Conservation (phyloP, 768 basidiomycete species). For the Termitomyces sp. region DNA sequence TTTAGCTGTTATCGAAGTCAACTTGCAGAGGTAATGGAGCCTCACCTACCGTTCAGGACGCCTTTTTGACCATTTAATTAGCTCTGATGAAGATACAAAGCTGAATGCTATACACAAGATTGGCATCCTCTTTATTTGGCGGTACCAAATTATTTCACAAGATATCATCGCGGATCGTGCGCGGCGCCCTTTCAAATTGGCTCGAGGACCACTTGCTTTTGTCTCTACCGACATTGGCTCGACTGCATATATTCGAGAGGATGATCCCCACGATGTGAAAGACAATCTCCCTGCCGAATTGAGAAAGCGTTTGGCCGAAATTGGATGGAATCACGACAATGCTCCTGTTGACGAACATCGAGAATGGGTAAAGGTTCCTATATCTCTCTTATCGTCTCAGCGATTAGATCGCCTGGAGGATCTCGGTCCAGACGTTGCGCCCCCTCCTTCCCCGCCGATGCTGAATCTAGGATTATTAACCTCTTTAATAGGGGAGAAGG, state of each 20-base stretch:
- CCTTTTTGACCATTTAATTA: slow-evolving; percentile 19
- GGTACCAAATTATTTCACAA: slow-evolving; percentile 64
- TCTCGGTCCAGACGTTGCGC: slow-evolving; percentile 16
- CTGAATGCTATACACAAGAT: slow-evolving; percentile 51
- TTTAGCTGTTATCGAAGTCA: slow-evolving; percentile 42
- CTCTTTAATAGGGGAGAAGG: slow-evolving; percentile 12
- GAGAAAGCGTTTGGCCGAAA: slow-evolving; percentile 58
- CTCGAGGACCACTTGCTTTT: slow-evolving; percentile 68
- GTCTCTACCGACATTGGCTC: slow-evolving; percentile 74
- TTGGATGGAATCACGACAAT: slow-evolving; percentile 70
- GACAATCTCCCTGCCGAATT: slow-evolving; percentile 60
- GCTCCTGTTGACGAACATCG: slow-evolving; percentile 46
- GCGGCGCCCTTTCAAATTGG: slow-evolving; percentile 64
- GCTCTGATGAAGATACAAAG: slow-evolving; percentile 42
- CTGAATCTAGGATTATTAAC: slow-evolving; percentile 23
- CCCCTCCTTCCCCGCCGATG: slow-evolving; percentile 20
- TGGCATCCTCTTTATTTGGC: slow-evolving; percentile 54
- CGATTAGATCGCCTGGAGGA: slow-evolving; percentile 50
- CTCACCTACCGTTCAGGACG: background rate
- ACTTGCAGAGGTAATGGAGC: slow-evolving; percentile 44
- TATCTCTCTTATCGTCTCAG: slow-evolving; percentile 55
- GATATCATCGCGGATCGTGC: slow-evolving; percentile 52
- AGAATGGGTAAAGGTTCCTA: slow-evolving; percentile 57
- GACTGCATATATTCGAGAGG: slow-evolving; percentile 46
- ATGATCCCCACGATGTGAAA: slow-evolving; percentile 42